Base-by-base conservation (phyloP, 2,329 filamentous ascomycete species). In the Epichloe aotearoae region DNA sequence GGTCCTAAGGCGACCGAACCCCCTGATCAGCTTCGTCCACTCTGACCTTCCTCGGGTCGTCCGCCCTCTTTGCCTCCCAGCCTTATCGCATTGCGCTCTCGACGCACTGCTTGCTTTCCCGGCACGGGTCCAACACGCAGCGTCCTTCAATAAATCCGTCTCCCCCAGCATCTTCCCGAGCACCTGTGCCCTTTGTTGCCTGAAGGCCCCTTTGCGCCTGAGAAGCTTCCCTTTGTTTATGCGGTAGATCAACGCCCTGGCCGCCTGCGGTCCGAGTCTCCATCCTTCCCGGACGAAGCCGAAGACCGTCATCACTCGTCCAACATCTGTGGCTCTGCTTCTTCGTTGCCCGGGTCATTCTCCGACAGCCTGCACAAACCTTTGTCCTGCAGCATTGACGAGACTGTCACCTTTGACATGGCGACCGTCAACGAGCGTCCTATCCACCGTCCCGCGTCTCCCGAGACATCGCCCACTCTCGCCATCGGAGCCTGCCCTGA, bases 401-500 rank as follows among this genome's bases (percentile, higher is more conserved):
- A 19, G 14, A 37, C 38, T 15, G 38, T 23, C 11, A 15, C 46
- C 33, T 14, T 39, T n/a, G 42, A 30, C 15, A 69, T 69, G 65
- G 62, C 66, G 38, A 62, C 62, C 54, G 56, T 62, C 54, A 62
- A 65, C 57, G 59, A 64, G 50, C 59, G 62, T 43, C 58, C 56
- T 46, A 55, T 56, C 26, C 56, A 46, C 58, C 61, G 19, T 48
- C 58, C 54, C 56, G 72, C 47, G 75, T 79, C 82, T 47, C 80
- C 81, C 38, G 80, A 81, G 59, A 68, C 73, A 17, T 72, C 76
- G 17, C 83, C 84, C 6, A 76, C 75, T n/a, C 73, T 76, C 39
- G 80, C 83, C 51, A 71, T 86, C 52, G 75, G 79, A 40, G 71
- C 78, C 41, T 74, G 75, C 43, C 73, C 78, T 12, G 70, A 74